Evolutionary conservation across 108 stramenopile genomes (phyloP).

Genomic region (Fragilaria radians): DNA sequence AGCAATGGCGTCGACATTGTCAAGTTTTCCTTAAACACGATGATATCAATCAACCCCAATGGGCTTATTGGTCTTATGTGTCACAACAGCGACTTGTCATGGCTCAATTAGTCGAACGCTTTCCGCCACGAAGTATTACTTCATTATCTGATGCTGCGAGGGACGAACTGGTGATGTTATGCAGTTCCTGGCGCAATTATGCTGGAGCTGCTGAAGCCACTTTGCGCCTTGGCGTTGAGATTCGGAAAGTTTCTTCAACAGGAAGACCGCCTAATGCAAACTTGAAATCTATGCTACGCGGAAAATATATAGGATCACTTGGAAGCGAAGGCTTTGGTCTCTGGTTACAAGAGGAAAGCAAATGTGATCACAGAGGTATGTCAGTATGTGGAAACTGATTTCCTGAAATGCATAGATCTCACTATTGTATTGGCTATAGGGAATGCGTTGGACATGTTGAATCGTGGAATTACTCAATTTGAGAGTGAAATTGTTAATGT

Average conservation of each 20-base stretch:
- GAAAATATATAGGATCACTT: constrained; percentile 45
- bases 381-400: background rate
- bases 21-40: constrained; percentile 18
- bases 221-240: constrained; percentile 36
- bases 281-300: constrained; percentile 8
- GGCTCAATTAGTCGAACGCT: constrained; percentile 38
- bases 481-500: constrained; percentile 25
- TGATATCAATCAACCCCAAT: constrained; percentile 6
- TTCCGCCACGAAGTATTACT: constrained; percentile 20
- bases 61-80: constrained; percentile 43
- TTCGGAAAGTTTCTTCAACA: constrained; percentile 10
- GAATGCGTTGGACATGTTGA: constrained; percentile 46
- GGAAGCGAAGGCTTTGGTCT: constrained; percentile 35
- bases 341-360: constrained; percentile 35
- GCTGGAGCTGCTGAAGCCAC: constrained; percentile 54
- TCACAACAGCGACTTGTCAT: constrained; percentile 40
- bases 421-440: constrained; percentile 8
- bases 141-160: background rate
- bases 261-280: background rate
- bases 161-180: constrained; percentile 31
- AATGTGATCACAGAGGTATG: constrained; percentile 47
- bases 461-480: constrained; percentile 52
- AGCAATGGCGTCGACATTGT: constrained; percentile 63
- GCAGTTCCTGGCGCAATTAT: constrained; percentile 54
- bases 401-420: background rate